phyloP scores from a whole-genome alignment of 208 protist genomes.

The Trypanosomatidae sp. region DNA sequence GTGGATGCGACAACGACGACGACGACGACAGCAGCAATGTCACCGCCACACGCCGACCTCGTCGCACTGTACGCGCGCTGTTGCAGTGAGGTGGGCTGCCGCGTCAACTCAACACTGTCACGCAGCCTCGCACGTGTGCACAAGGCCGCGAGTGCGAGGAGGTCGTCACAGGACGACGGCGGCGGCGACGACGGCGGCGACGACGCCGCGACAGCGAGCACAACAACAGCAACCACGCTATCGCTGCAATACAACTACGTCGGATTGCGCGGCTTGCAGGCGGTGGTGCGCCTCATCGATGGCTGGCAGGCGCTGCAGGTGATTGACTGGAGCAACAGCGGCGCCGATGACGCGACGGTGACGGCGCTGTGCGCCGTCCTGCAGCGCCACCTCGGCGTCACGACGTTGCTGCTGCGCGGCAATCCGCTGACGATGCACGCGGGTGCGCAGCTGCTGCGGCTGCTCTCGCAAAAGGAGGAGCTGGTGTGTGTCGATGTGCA shows the following conservation, averaged over 20 bases:
- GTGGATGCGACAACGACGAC: not conserved
- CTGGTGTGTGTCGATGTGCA: conserved; percentile 51
- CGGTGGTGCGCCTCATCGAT: conserved; percentile 73
- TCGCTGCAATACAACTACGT: conserved; percentile 73
- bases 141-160: too few species aligned
- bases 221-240: conserved; percentile 30
- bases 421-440: conserved; percentile 72
- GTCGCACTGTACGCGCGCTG: conserved; percentile 49
- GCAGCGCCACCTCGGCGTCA: conserved; percentile 43
- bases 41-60: conserved; percentile 12
- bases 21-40: not conserved
- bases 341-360: conserved; percentile 64
- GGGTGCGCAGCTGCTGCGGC: conserved; percentile 51
- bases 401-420: conserved; percentile 41
- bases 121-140: too few species aligned
- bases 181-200: too few species aligned
- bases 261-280: conserved; percentile 65
- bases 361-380: conserved; percentile 46
- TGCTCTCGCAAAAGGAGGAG: conserved; percentile 53
- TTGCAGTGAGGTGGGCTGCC: conserved; percentile 67
- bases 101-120: conserved; percentile 74
- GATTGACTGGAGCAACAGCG: conserved; percentile 68
- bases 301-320: conserved; percentile 55
- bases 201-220: too few species aligned
- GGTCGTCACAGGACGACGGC: too few species aligned